Conservation (phyloP, 2,329 filamentous ascomycete species). For the Xylaria sp. region DNA sequence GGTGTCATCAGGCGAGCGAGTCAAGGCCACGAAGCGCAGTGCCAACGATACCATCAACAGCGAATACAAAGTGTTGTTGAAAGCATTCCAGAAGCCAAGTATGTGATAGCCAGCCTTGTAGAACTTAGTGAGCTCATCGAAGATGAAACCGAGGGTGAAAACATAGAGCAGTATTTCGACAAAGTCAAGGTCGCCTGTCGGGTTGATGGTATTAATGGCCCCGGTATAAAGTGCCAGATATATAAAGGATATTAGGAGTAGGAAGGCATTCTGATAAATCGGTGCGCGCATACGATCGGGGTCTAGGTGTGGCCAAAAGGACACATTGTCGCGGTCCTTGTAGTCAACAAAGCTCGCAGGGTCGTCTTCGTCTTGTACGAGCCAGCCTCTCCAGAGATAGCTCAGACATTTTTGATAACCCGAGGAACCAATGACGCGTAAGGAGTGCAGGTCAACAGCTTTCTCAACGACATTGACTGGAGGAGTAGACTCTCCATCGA, state of each 20-base stretch:
- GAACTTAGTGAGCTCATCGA: slow-evolving; percentile 86
- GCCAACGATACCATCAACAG: slow-evolving; percentile 82
- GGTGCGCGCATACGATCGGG: slow-evolving; percentile 95
- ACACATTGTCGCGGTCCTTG: slow-evolving; percentile 79
- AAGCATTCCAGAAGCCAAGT: slow-evolving; percentile 95
- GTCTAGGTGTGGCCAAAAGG: slow-evolving; percentile 84
- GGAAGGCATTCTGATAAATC: slow-evolving; percentile 89
- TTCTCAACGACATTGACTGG: slow-evolving; percentile 92
- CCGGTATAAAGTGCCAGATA: slow-evolving; percentile 88
- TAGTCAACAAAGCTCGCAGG: slow-evolving; percentile 91
- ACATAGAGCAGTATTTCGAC: slow-evolving; percentile 87
- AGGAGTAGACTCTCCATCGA: slow-evolving; percentile 75
- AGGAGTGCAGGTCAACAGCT: slow-evolving; percentile 90
- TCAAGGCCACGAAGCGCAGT: slow-evolving; percentile 80
- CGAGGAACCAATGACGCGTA: slow-evolving; percentile 87
- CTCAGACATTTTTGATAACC: slow-evolving; percentile 96
- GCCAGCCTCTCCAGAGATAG: slow-evolving; percentile 94
- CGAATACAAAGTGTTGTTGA: slow-evolving; percentile 85
- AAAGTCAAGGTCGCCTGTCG: slow-evolving; percentile 81
- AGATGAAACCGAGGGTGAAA: slow-evolving; percentile 91
- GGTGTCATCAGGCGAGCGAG: slow-evolving; percentile 62
- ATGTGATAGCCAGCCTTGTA: slow-evolving; percentile 95
- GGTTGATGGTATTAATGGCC: slow-evolving; percentile 95
- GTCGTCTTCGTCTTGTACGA: slow-evolving; percentile 94
- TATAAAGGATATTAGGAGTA: slow-evolving; percentile 83